Conservation (phyloP, 352 stramenopile species). For the Phytophthora uliginosa region DNA sequence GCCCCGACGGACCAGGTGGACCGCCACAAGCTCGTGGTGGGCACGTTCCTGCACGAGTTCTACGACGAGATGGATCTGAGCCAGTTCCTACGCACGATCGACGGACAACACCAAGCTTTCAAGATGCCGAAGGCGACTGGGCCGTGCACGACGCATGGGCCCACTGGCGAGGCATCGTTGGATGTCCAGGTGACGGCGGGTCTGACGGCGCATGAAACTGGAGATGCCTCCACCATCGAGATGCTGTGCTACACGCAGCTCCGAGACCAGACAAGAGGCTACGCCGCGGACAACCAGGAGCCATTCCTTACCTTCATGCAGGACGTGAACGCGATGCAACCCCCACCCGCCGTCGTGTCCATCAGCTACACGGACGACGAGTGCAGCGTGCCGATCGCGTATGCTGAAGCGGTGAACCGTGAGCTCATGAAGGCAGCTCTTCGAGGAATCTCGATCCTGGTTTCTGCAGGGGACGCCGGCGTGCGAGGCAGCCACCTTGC, state of each 20-base stretch:
- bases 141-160: conserved; percentile 40
- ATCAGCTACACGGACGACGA: conserved; percentile 90
- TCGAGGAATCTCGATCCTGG: conserved; percentile 71
- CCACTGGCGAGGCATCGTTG: conserved; percentile 77
- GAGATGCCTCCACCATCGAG: conserved; percentile 44
- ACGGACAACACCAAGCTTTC: conserved; percentile 10
- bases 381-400: conserved; percentile 64
- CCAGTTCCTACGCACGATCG: conserved; percentile 46
- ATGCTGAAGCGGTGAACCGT: conserved; percentile 69
- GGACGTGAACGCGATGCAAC: conserved; percentile 74
- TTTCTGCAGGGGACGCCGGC: conserved; percentile 74
- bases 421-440: conserved; percentile 84
- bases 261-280: conserved; percentile 50
- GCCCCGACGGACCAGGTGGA: conserved; percentile 27
- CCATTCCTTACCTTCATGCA: conserved; percentile 82
- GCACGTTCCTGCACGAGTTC: conserved; percentile 76
- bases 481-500: conserved; percentile 64
- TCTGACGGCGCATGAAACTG: conserved; percentile 52
- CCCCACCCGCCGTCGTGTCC: conserved; percentile 70
- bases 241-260: conserved; percentile 75
- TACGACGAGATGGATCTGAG: conserved; percentile 70
- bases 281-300: conserved; percentile 82
- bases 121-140: conserved; percentile 45
- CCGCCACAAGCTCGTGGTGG: conserved; percentile 68
- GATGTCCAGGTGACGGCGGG: conserved; percentile 69